phyloP scores from a whole-genome alignment of 2,329 filamentous ascomycete species.

The Fusarium sp. region DNA sequence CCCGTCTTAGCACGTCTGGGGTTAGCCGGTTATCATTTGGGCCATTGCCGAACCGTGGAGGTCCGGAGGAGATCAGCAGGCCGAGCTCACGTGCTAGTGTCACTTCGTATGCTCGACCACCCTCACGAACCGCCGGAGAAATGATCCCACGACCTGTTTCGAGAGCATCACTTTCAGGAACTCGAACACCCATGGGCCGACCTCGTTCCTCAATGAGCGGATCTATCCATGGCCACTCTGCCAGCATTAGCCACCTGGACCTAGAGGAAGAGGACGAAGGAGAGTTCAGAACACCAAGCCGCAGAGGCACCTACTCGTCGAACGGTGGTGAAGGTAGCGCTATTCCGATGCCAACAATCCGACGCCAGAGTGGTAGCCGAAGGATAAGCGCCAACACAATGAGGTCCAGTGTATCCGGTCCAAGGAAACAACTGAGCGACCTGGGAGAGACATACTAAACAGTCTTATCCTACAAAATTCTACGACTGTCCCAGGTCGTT shows the following conservation, averaged over 20 bases:
- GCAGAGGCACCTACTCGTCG: constrained; percentile 66
- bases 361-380: constrained; percentile 60
- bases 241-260: constrained; percentile 69
- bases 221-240: constrained; percentile 68
- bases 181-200: constrained; percentile 75
- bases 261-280: constrained; percentile 58
- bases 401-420: constrained; percentile 51
- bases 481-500: constrained; percentile 27
- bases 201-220: constrained; percentile 79
- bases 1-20: constrained; percentile 71
- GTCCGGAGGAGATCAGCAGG: constrained; percentile 63
- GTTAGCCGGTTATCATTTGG: constrained; percentile 74
- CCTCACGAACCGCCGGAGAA: constrained; percentile 62
- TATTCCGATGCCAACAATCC: constrained; percentile 60
- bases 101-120: constrained; percentile 66
- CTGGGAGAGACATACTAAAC: constrained; percentile 67
- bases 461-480: constrained; percentile 17
- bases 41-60: constrained; percentile 67
- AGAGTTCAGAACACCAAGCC: constrained; percentile 65
- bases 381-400: constrained; percentile 56
- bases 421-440: constrained; percentile 60
- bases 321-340: constrained; percentile 60
- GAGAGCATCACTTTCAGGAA: constrained; percentile 70
- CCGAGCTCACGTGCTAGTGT: constrained; percentile 80
- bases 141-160: constrained; percentile 73